phyloP scores from a whole-genome alignment of 805 yeast species.

The Scheffersomyces lignosus region DNA sequence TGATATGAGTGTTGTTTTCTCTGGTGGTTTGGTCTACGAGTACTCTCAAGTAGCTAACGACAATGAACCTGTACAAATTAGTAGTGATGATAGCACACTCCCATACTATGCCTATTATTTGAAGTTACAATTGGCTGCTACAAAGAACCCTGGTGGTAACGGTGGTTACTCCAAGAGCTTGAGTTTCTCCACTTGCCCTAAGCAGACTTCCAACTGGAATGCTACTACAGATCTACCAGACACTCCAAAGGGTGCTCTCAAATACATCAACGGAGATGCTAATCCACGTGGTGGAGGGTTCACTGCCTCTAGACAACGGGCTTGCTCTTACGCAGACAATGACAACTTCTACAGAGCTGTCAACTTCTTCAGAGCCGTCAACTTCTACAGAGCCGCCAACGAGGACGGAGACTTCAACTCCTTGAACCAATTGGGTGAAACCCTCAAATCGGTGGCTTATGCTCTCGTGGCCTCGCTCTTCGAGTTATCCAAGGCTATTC shows the following conservation, averaged over 20 bases:
- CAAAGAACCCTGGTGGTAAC: conserved; percentile 64
- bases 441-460: conserved; percentile 38
- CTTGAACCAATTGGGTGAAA: conserved; percentile 34
- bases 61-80: conserved; percentile 78
- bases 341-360: too few species aligned
- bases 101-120: conserved; percentile 55
- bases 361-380: too few species aligned
- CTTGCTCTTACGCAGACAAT: too few species aligned
- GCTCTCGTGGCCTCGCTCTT: conserved; percentile 43
- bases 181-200: conserved; percentile 64
- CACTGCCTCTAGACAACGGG: too few species aligned
- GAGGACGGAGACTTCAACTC: conserved; percentile 47
- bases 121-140: conserved; percentile 53
- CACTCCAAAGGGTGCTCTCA: conserved; percentile 74
- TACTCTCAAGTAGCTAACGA: conserved; percentile 75
- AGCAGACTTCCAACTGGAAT: conserved; percentile 60
- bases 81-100: conserved; percentile 45
- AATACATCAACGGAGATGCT: conserved; percentile 50
- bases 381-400: conserved; percentile 63
- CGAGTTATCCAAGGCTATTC: conserved; percentile 81
- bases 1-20: conserved; percentile 79
- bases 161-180: conserved; percentile 63
- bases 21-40: conserved; percentile 95
- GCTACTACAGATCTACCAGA: conserved; percentile 62
- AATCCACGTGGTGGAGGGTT: conserved; percentile 42